These are phyloP conservation scores for Sporisorium exsertum DNA, from an alignment of 1,284 basidiomycete species.

Conservation along the genomic window DNA sequence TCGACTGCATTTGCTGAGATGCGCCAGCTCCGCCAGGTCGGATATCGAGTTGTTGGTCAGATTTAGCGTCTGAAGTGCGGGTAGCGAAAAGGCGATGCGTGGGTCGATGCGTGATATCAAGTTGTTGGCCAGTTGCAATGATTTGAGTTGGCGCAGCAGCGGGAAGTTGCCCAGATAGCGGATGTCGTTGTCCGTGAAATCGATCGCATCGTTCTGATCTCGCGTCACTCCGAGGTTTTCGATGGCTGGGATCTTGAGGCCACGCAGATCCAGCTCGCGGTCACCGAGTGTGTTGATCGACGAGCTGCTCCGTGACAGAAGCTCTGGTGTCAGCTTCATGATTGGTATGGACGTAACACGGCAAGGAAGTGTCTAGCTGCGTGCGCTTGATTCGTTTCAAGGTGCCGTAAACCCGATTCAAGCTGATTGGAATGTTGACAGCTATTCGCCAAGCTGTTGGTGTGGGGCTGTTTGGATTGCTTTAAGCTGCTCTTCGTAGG, in stretches of 20 bases:
- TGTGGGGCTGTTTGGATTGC: neutral
- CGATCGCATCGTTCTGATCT: slow-evolving; percentile 93
- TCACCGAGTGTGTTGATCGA: slow-evolving; percentile 91
- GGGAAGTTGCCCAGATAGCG: slow-evolving; percentile 86
- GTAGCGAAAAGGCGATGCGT: slow-evolving; percentile 82
- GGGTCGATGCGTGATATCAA: slow-evolving; percentile 84
- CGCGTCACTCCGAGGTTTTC: slow-evolving; percentile 99
- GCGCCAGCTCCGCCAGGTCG: slow-evolving; percentile 85
- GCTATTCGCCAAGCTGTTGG: neutral
- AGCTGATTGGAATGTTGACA: neutral
- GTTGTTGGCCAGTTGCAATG: slow-evolving; percentile 87
- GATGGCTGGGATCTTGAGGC: slow-evolving; percentile 93
- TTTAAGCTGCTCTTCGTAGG: no score
- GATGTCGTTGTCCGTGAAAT: slow-evolving; percentile 96
- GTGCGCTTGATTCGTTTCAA: neutral
- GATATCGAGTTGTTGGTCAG: slow-evolving; percentile 71
- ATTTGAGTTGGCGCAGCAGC: slow-evolving; percentile 80
- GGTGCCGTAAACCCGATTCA: no score
- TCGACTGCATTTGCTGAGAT: slow-evolving; percentile 81
- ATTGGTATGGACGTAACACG: neutral
- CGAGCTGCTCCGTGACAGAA: slow-evolving; percentile 81
- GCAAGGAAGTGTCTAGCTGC: neutral
- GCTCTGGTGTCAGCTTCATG: slow-evolving; percentile 93
- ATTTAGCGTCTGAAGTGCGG: slow-evolving; percentile 80
- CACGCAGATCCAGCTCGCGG: slow-evolving; percentile 77